These are phyloP conservation scores for Sugiyamaella boreocaroliniensis DNA, from an alignment of 805 yeast genomes.

Conservation along the genomic window DNA sequence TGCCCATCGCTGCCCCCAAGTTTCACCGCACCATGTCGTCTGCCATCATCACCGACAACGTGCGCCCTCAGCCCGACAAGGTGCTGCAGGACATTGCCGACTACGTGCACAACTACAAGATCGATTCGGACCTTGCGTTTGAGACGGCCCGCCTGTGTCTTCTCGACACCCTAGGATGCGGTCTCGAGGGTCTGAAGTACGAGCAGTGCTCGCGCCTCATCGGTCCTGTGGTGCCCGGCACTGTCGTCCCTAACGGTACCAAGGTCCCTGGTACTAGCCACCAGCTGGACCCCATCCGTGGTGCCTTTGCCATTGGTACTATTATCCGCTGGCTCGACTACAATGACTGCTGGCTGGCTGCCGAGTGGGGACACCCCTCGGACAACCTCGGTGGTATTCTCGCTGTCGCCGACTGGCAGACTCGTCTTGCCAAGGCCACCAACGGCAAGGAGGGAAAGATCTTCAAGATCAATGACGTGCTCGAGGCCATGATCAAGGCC, in stretches of 20 bases:
- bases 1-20: not conserved
- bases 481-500: constrained; percentile 55
- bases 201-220: constrained; percentile 42
- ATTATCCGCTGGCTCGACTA: constrained; percentile 55
- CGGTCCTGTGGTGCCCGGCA: constrained; percentile 54
- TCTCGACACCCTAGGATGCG: constrained; percentile 54
- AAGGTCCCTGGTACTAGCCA: constrained; percentile 47
- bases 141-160: constrained; percentile 52
- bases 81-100: constrained; percentile 44
- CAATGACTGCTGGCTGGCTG: constrained; percentile 61
- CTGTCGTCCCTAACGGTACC: constrained; percentile 50
- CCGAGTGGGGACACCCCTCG: constrained; percentile 67
- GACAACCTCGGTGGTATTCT: constrained; percentile 55
- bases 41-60: constrained; percentile 35
- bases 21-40: constrained; percentile 16
- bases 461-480: constrained; percentile 44
- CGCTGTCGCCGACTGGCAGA: constrained; percentile 51
- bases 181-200: constrained; percentile 51
- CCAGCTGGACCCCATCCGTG: constrained; percentile 49
- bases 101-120: constrained; percentile 42
- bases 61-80: constrained; percentile 45
- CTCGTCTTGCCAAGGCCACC: constrained; percentile 39
- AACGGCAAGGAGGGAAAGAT: constrained; percentile 35
- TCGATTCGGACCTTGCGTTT: constrained; percentile 42
- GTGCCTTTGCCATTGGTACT: constrained; percentile 53